Evolutionary conservation across 192 early-diverging fungal species (phyloP).

Genomic region (Phycomyces blakesleeanus): DNA sequence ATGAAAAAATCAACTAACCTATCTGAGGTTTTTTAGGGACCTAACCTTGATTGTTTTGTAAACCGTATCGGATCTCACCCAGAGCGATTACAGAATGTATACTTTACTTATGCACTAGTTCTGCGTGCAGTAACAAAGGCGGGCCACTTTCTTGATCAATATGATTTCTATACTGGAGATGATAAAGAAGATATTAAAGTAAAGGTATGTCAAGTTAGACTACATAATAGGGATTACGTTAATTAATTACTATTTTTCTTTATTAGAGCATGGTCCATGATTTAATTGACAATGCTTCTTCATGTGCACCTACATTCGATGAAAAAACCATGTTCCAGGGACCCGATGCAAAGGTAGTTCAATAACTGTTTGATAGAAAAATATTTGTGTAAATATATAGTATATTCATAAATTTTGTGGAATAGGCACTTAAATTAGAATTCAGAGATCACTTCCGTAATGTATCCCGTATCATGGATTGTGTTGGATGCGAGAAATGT

Average conservation of each 20-base stretch:
- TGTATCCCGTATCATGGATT: slow-evolving; percentile 98
- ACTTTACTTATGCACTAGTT: slow-evolving; percentile 89
- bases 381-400: neutral
- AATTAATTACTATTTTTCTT: neutral
- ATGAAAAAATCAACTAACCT: neutral
- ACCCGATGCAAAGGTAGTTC: slow-evolving; percentile 40
- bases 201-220: slow-evolving; percentile 37
- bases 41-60: slow-evolving; percentile 88
- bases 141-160: slow-evolving; percentile 64
- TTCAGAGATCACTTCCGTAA: slow-evolving; percentile 94
- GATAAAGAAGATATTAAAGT: slow-evolving; percentile 48
- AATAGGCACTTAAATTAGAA: slow-evolving; percentile 73
- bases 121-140: slow-evolving; percentile 85
- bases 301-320: slow-evolving; percentile 84
- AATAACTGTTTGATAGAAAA: neutral
- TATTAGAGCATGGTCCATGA: slow-evolving; percentile 53
- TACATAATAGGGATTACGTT: slow-evolving; percentile 17
- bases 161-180: slow-evolving; percentile 73
- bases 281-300: slow-evolving; percentile 52
- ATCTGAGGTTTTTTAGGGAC: slow-evolving; percentile 44
- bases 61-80: slow-evolving; percentile 84
- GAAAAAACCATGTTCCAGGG: slow-evolving; percentile 83
- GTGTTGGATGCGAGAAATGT: slow-evolving; percentile 98
- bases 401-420: slow-evolving; percentile 4
- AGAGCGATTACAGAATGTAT: slow-evolving; percentile 92